Base-by-base conservation (phyloP, 1,139 yeast species). In the Saccharomycopsis crataegensis region DNA sequence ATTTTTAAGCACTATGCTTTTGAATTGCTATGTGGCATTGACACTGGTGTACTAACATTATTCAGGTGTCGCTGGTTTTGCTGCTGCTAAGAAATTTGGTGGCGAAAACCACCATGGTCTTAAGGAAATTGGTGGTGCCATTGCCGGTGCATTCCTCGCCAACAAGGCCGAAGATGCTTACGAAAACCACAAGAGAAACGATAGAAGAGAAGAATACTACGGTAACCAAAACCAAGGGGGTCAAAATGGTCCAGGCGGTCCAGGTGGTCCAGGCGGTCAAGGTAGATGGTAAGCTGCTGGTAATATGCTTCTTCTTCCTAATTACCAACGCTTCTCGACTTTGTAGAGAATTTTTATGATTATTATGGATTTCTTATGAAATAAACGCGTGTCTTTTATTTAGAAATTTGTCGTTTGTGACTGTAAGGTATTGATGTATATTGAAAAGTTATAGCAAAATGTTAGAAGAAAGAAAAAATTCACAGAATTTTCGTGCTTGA, bases 41-140 rank as follows among this genome's bases (percentile, higher is more conserved):
- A 22, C 2, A 3, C 4, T 2, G 28, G 28, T 22, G 4, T 22
- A 4, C 28, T 22, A 22, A 22, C 28, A 22, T 22, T 31, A 31
- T 51, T 86, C 87, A 59, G 86, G 82, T 59, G 76, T 77, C 50
- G 80, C 80, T 49, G 86, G 86, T 64, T 83, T 80, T 31, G 70
- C 66, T 59, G 72, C 68, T 50, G 75, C 73, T 52, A 62, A 66
- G 49, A 67, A 66, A 60, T 34, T 65, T 36, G 78, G 78, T 61
- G 80, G 80, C 55, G 62, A 69, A 51, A 70, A 71, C 46, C 84
- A 80, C 68, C 71, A 78, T 17, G 75, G 73, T 17, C 62, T 80
- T 43, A 82, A 82, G 53, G 75, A 78, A 50, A 67, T 80, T 56
- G 76, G 75, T 28, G 87, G 87, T 64, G 84, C 81, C 43, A 61